Evolutionary conservation across 345 rosid genomes (phyloP).

Genomic region (Melaleuca alternifolia): DNA sequence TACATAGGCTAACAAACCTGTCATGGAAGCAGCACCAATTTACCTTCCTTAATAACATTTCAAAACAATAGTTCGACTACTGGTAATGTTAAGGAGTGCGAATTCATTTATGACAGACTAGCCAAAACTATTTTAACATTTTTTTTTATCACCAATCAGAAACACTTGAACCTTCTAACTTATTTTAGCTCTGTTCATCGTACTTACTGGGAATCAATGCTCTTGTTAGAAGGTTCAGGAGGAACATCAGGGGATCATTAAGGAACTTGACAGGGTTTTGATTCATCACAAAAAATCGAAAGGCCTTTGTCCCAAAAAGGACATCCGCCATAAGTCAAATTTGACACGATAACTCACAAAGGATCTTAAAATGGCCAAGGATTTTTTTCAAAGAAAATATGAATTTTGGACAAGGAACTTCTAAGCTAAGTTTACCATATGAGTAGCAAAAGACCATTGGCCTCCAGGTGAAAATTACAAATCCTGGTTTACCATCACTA

Average conservation of each 20-base stretch:
- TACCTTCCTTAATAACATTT: neutral
- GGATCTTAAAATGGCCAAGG: neutral
- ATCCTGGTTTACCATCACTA: neutral
- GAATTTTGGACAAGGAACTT: neutral
- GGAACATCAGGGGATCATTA: neutral
- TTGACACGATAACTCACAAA: neutral
- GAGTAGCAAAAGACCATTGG: neutral
- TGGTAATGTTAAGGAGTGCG: neutral
- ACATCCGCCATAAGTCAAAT: neutral
- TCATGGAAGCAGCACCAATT: neutral
- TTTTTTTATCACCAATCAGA: neutral
- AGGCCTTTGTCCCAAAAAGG: neutral
- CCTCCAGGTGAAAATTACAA: neutral
- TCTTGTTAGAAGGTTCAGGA: neutral
- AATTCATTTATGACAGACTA: neutral
- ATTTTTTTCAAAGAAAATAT: neutral
- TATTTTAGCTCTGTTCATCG: neutral
- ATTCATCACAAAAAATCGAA: no score
- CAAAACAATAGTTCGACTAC: neutral
- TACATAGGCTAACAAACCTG: neutral
- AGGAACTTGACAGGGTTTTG: neutral
- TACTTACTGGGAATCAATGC: rapidly evolving
- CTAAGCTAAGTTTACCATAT: neutral
- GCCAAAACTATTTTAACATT: neutral
- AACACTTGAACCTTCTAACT: neutral